Conservation (phyloP, 1,284 basidiomycete genomes). For the Fistulina hepatica region DNA sequence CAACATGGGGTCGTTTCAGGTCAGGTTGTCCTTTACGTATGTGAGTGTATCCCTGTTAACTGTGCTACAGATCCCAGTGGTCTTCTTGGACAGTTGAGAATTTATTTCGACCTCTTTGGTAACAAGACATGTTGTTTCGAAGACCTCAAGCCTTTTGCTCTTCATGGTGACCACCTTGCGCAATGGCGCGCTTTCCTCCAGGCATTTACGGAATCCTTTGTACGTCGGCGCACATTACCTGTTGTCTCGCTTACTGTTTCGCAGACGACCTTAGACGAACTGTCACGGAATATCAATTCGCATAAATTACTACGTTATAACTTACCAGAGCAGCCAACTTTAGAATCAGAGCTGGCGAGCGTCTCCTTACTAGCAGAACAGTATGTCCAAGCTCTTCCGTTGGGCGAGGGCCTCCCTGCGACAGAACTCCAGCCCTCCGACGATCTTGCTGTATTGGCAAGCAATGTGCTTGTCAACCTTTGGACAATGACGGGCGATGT, state of each 20-base stretch:
- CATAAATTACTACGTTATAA: slow-evolving; percentile 60
- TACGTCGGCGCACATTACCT: slow-evolving; percentile 24
- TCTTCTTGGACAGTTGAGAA: slow-evolving; percentile 38
- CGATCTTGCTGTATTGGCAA: slow-evolving; percentile 69
- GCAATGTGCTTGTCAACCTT: slow-evolving; percentile 53
- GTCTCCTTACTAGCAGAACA: slow-evolving; percentile 42
- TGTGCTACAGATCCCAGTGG: slow-evolving; percentile 31
- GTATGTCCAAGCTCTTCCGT: slow-evolving; percentile 54
- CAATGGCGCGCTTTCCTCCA: slow-evolving; percentile 50
- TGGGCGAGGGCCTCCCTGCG: slow-evolving; percentile 53
- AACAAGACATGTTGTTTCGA: slow-evolving; percentile 80
- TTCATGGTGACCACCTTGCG: slow-evolving; percentile 35
- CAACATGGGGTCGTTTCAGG: slow-evolving; percentile 37
- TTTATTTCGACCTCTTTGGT: slow-evolving; percentile 65
- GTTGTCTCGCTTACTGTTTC: slow-evolving; percentile 8
- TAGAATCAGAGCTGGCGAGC: slow-evolving; percentile 43
- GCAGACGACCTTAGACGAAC: slow-evolving; percentile 36
- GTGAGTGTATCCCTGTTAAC: slow-evolving; percentile 4
- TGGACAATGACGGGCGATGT: slow-evolving; percentile 49
- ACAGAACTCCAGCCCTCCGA: slow-evolving; percentile 85
- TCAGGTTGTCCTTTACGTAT: slow-evolving; percentile 16
- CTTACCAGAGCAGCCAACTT: slow-evolving; percentile 36
- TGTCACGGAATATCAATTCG: slow-evolving; percentile 57
- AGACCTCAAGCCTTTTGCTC: slow-evolving; percentile 62
- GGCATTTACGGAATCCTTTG: slow-evolving; percentile 34